These are phyloP conservation scores for Eruca vesicaria DNA, from an alignment of 441 rosid genomes.

Conservation along the genomic window DNA sequence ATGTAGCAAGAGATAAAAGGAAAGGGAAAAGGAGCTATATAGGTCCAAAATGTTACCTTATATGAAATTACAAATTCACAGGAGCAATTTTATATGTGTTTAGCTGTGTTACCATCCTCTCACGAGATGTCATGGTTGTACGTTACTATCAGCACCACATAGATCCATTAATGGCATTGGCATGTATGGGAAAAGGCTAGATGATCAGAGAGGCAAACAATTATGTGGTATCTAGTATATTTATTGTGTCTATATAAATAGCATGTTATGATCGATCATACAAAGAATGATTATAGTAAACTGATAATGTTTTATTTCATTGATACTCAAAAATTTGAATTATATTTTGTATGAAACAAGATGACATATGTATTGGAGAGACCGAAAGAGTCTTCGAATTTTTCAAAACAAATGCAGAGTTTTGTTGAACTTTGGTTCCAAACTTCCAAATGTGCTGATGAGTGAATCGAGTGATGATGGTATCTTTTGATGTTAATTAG, in stretches of 20 bases:
- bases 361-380: not conserved
- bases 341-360: not conserved
- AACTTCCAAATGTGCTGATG: too few relatives aligned
- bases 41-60: conserved; percentile 24
- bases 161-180: conserved; percentile 35
- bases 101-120: conserved; percentile 22
- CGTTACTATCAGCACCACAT: conserved; percentile 33
- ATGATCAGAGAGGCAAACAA: conserved; percentile 2
- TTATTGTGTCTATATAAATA: conserved; percentile 16
- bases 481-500: not conserved
- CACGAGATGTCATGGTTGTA: conserved; percentile 27
- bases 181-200: conserved; percentile 21
- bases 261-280: not conserved
- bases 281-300: not conserved
- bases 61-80: conserved; percentile 18
- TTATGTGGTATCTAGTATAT: conserved; percentile 24
- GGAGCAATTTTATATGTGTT: conserved; percentile 12
- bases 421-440: not conserved
- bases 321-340: not conserved
- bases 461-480: not conserved
- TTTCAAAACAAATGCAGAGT: not conserved
- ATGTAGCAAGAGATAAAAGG: conserved; percentile 22
- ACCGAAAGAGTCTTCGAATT: not conserved
- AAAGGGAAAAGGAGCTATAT: not conserved
- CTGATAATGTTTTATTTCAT: not conserved